Evolutionary conservation across 306 rosid species (phyloP).

Genomic region (Cucurbita maxima): DNA sequence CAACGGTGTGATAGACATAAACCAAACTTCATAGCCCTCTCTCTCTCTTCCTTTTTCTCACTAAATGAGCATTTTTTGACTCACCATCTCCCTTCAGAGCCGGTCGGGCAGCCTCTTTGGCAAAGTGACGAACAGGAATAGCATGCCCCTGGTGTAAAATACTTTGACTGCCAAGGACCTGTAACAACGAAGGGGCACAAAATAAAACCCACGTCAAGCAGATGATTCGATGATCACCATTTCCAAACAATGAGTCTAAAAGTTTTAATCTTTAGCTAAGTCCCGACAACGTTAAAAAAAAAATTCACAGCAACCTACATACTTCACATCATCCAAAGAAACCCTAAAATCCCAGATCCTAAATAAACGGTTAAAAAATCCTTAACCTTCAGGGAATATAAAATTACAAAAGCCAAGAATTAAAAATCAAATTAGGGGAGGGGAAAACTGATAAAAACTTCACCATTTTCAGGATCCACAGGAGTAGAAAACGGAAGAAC

Average conservation of each 20-base stretch:
- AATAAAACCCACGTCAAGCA: not conserved
- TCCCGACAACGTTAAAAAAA: not conserved
- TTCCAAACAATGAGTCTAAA: not conserved
- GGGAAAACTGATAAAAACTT: not conserved
- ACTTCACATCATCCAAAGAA: not conserved
- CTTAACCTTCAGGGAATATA: not conserved
- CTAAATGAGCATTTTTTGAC: slow-evolving; percentile 7
- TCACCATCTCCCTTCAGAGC: slow-evolving; percentile 83
- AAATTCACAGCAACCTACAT: not conserved
- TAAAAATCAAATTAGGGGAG: not conserved
- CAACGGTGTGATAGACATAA: not conserved
- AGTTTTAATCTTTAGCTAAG: not conserved
- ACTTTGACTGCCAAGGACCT: slow-evolving; percentile 51
- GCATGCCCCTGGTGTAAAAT: slow-evolving; percentile 48
- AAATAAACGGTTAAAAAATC: no score
- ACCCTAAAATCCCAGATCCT: not conserved
- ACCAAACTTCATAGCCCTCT: not conserved
- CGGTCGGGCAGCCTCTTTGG: slow-evolving; percentile 51
- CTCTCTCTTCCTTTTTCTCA: not conserved
- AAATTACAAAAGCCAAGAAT: not conserved
- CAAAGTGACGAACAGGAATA: slow-evolving; percentile 63
- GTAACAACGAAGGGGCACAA: slow-evolving; percentile 1
- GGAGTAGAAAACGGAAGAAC: not conserved
- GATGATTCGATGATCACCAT: not conserved
- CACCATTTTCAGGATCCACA: not conserved